These are phyloP conservation scores for Ceratopteris richardii DNA, from an alignment of 75 land plant genomes.

Conservation along the genomic window DNA sequence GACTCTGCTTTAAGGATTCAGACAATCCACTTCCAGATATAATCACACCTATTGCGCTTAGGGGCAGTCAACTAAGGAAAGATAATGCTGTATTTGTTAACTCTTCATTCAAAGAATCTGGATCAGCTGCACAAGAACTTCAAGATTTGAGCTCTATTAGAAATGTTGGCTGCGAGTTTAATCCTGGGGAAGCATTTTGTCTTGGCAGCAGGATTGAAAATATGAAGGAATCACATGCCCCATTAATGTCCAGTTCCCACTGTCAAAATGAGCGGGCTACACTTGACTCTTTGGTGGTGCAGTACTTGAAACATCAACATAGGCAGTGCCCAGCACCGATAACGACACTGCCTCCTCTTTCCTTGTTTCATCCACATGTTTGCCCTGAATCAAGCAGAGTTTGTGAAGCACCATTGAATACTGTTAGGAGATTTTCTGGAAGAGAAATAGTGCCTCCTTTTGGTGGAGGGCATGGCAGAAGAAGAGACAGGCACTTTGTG, in stretches of 20 bases:
- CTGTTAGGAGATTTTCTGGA: conserved; percentile 55
- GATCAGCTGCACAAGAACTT: too few relatives aligned
- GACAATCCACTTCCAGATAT: too few relatives aligned
- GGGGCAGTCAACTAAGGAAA: too few relatives aligned
- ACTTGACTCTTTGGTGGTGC: conserved; percentile 88
- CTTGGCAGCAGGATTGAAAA: background rate
- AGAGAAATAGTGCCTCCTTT: conserved; percentile 54
- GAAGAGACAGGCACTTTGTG: conserved; percentile 85
- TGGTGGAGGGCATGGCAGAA: conserved; percentile 70
- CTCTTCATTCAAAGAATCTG: too few relatives aligned
- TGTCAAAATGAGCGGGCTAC: conserved; percentile 54
- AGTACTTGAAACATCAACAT: conserved; percentile 97
- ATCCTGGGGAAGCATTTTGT: background rate
- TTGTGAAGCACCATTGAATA: conserved; percentile 80
- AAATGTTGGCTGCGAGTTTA: too few relatives aligned
- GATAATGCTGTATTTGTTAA: too few relatives aligned
- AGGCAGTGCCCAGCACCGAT: conserved; percentile 98
- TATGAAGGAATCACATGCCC: background rate
- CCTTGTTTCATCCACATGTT: conserved; percentile 87
- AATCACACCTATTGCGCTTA: too few relatives aligned
- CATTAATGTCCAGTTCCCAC: conserved; percentile 20
- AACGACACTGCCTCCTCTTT: conserved; percentile 93
- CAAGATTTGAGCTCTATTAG: too few relatives aligned
- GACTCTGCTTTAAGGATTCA: too few relatives aligned
- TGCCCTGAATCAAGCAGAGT: conserved; percentile 88